These are phyloP conservation scores for Thalassia testudinum DNA, from an alignment of 116 monocot genomes.

Conservation along the genomic window DNA sequence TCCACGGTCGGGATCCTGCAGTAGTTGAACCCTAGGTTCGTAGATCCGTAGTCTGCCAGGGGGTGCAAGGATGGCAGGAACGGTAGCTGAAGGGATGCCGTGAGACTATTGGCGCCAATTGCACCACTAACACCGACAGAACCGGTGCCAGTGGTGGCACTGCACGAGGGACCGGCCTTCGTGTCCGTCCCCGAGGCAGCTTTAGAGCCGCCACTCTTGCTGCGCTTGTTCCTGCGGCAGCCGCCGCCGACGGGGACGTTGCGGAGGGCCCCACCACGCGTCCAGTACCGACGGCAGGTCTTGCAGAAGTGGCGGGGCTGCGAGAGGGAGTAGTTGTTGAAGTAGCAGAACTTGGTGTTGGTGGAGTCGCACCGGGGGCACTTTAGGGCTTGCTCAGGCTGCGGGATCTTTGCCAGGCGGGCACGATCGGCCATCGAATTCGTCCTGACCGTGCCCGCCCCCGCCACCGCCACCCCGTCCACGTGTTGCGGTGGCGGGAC, in stretches of 20 bases:
- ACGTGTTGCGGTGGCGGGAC: background rate
- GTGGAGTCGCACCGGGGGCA: conserved; percentile 70
- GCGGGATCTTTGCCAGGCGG: conserved; percentile 46
- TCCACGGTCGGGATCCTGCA: too few species aligned
- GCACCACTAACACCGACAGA: too few species aligned
- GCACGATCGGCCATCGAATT: conserved; percentile 58
- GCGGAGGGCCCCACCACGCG: conserved; percentile 60
- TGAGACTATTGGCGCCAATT: too few species aligned
- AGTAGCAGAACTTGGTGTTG: conserved; percentile 93
- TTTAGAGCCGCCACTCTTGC: conserved; percentile 11
- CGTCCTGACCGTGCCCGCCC: conserved; percentile 9
- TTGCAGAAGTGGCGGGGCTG: conserved; percentile 95
- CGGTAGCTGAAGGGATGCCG: too few species aligned
- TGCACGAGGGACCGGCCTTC: too few species aligned
- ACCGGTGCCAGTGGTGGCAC: too few species aligned
- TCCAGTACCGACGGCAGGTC: conserved; percentile 89
- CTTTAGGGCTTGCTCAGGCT: conserved; percentile 51
- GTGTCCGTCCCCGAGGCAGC: too few species aligned
- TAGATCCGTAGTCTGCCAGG: too few species aligned
- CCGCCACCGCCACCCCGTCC: background rate
- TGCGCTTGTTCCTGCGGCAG: conserved; percentile 65
- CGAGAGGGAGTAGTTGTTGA: conserved; percentile 70
- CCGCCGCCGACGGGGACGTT: conserved; percentile 81
- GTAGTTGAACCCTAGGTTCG: too few species aligned
- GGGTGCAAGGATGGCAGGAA: too few species aligned